Base-by-base conservation (phyloP, 2,329 filamentous ascomycete species). In the Penicillium sp. region DNA sequence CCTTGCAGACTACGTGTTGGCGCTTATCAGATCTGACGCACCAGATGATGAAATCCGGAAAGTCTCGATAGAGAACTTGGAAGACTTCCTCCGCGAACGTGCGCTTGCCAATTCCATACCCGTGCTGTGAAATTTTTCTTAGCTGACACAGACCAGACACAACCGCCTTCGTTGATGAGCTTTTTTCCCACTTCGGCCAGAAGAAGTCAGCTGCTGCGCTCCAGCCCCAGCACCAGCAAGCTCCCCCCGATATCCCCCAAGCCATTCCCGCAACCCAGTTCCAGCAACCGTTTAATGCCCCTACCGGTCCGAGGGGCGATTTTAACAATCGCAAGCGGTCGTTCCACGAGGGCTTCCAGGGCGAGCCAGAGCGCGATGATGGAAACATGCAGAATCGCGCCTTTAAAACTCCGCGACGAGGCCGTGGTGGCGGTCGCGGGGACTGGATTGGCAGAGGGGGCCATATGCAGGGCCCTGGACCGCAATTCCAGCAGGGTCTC, bases 1-100 rank as follows among this genome's bases (percentile, higher is more conserved):
- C 2, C 78, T 86, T 17, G 82, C 81, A 24, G 83, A 86, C 59
- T 86, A 85, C 61, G 81, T 85, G 7, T 72, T 85, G 40, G 83
- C 82, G 18, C 75, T 86, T 24, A 76, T 85, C 36, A 78, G 77
- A 36, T 78, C 77, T 13, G 81, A 84, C 57, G 81, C 81, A 33
- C 72, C 79, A 3, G 79, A 82, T 51, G 76, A 78, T n/a, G 72
- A 78, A 48, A 78, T 84, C 43, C 75, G 75, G 60, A 69, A 76
- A 52, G 80, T 74, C 44, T 82, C 80, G 29, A 68, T 82, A 49
- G 79, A 83, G 51, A 79, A 81, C 51, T 68, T 86, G 30, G 74
- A 79, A 42, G 83, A 86, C 61, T 85, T 86, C 62, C 68, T 85
- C 23, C 76, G 75, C 63, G 79, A 83, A 52, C 72, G 79, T 81